A percentile compares a stretch with the other conserved stretches of the same genome.
Evolutionary conservation across 495 filamentous ascomycete species (phyloP).

Genomic region (Rusavskia elegans): DNA sequence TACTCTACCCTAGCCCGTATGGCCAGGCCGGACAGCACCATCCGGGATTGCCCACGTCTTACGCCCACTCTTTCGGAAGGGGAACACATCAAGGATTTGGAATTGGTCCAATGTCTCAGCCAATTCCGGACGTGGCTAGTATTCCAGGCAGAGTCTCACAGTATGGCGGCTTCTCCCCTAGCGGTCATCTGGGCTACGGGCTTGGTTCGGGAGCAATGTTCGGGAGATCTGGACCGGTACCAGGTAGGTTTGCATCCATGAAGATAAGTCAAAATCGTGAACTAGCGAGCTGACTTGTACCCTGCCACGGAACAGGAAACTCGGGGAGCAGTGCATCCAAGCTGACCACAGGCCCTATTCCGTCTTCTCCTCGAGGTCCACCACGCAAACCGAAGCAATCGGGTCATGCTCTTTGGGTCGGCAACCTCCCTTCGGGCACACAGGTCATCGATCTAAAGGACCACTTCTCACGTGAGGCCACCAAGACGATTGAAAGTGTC

Average conservation of each 20-base stretch:
- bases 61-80: conserved; percentile 1
- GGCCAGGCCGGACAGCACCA: conserved; percentile 7
- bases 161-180: conserved; percentile 6
- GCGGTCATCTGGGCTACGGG: neutral
- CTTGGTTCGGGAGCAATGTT: conserved; percentile 2
- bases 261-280: neutral
- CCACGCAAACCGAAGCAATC: conserved; percentile 86
- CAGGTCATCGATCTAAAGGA: conserved; percentile 70
- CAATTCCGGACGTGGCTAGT: neutral
- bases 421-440: conserved; percentile 76
- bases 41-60: neutral
- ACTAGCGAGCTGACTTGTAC: neutral
- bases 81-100: conserved; percentile 3
- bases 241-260: neutral
- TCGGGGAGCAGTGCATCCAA: conserved; percentile 9
- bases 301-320: neutral
- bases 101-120: neutral
- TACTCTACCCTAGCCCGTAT: conserved; percentile 7
- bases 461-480: conserved; percentile 73
- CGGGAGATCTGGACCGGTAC: neutral
- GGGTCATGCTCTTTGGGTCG: conserved; percentile 92
- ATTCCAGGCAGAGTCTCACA: neutral
- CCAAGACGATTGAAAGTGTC: conserved; percentile 66
- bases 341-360: conserved; percentile 10
- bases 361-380: conserved; percentile 60